These are phyloP conservation scores for Raffaelea arxii DNA, from an alignment of 2,329 filamentous ascomycete species.

Conservation along the genomic window DNA sequence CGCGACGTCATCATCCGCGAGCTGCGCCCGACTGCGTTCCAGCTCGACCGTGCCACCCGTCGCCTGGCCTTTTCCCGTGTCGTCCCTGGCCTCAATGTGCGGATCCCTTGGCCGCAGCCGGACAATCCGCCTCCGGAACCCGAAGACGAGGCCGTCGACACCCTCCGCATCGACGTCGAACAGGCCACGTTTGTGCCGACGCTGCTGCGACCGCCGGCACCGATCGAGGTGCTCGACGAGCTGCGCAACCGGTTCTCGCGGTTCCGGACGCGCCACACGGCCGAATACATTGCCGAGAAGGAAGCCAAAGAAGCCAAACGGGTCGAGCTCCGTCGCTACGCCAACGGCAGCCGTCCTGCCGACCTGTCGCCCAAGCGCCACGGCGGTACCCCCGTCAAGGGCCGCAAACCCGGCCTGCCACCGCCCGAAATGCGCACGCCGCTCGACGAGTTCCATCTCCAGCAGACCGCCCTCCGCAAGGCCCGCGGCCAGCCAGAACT, in stretches of 20 bases:
- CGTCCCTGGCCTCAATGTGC: conserved; percentile 60
- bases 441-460: conserved; percentile 48
- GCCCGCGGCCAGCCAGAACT: conserved; percentile 46
- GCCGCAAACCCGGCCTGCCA: conserved; percentile 24
- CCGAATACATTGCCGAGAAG: conserved; percentile 53
- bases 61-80: conserved; percentile 44
- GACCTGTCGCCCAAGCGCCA: conserved; percentile 11
- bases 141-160: conserved; percentile 56
- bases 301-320: conserved; percentile 22
- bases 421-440: conserved; percentile 40
- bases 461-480: conserved; percentile 40
- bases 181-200: conserved; percentile 68
- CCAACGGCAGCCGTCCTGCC: too few species aligned
- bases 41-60: conserved; percentile 38
- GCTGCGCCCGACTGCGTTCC: conserved; percentile 44
- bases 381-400: conserved; percentile 10
- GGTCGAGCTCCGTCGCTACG: conserved; percentile 10
- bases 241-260: conserved; percentile 72
- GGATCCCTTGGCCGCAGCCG: conserved; percentile 65
- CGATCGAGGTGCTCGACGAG: conserved; percentile 70
- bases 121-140: conserved; percentile 30
- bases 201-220: conserved; percentile 69
- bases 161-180: conserved; percentile 66
- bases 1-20: conserved; percentile 72
- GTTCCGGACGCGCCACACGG: conserved; percentile 72